phyloP scores from a whole-genome alignment of 305 asterid genomes.

The Fraxinus xanthoxyloides region DNA sequence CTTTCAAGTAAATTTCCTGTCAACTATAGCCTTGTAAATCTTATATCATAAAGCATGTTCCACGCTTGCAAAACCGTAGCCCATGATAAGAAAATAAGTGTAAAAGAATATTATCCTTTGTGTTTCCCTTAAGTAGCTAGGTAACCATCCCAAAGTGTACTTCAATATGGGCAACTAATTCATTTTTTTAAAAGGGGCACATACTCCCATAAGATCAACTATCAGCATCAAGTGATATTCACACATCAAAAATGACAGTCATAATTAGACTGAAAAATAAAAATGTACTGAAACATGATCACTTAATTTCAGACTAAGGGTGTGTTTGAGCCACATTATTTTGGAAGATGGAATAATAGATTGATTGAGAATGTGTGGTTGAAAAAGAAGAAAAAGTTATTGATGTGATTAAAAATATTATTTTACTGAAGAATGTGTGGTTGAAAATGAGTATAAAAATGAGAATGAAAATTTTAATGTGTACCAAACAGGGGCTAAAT shows the following conservation, averaged over 20 bases:
- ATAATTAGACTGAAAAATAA: background rate
- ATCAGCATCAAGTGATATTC: background rate
- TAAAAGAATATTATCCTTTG: background rate
- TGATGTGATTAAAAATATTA: no score
- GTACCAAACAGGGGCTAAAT: no score
- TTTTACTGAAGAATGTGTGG: no score
- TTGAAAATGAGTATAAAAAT: no score
- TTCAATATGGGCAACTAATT: background rate
- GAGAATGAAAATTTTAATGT: no score
- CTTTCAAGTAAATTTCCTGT: slow-evolving; percentile 3
- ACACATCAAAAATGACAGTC: background rate
- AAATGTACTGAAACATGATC: background rate
- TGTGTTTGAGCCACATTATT: no score
- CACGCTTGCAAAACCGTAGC: background rate
- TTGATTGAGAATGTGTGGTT: no score
- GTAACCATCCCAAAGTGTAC: background rate
- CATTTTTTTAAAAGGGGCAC: background rate
- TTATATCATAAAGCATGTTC: slow-evolving; percentile 1
- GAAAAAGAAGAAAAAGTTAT: no score
- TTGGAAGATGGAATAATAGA: no score
- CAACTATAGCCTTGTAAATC: background rate
- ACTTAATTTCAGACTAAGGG: background rate
- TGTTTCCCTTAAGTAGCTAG: background rate
- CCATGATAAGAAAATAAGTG: background rate
- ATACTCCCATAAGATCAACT: background rate